Percentiles rank a stretch among this genome's conserved stretches.
These are phyloP conservation scores for Boletus insuetus DNA, from an alignment of 768 basidiomycete genomes.

Conservation along the genomic window DNA sequence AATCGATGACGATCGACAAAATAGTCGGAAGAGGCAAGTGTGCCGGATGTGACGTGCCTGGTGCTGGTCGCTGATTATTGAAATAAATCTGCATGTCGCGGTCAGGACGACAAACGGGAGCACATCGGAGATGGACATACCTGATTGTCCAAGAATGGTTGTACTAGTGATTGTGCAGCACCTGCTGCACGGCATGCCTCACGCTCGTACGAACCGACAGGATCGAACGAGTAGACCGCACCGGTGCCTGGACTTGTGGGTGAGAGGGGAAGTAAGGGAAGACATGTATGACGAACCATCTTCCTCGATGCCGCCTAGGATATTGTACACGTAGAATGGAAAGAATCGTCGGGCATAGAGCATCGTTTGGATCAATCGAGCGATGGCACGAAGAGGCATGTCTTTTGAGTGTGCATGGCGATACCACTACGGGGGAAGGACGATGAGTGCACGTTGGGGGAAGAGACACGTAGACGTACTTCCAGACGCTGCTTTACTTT, in stretches of 20 bases:
- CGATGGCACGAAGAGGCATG: conserved; percentile 95
- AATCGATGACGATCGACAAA: conserved; percentile 86
- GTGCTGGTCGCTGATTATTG: conserved; percentile 85
- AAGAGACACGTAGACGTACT: conserved; percentile 46
- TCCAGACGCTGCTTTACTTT: conserved; percentile 92
- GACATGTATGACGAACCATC: conserved; percentile 62
- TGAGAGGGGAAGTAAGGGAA: conserved; percentile 1
- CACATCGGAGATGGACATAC: conserved; percentile 49
- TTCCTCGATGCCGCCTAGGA: conserved; percentile 93
- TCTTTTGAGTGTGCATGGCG: conserved; percentile 95
- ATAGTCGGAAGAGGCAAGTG: conserved; percentile 83
- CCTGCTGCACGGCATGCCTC: conserved; percentile 96
- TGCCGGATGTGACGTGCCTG: conserved; percentile 69
- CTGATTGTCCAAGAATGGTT: conserved; percentile 99
- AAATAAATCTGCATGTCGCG: conserved; percentile 78
- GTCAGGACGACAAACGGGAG: no score
- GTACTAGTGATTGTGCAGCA: conserved; percentile 89
- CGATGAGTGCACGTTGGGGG: neutral
- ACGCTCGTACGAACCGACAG: conserved; percentile 96
- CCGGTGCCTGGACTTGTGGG: conserved; percentile 64
- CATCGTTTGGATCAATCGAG: conserved; percentile 98
- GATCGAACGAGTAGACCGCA: conserved; percentile 99
- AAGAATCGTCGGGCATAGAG: conserved; percentile 95
- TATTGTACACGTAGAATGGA: conserved; percentile 97
- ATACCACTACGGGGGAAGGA: conserved; percentile 71